Base-by-base conservation (phyloP, 305 asterid species). In the Fraxinus platypoda region DNA sequence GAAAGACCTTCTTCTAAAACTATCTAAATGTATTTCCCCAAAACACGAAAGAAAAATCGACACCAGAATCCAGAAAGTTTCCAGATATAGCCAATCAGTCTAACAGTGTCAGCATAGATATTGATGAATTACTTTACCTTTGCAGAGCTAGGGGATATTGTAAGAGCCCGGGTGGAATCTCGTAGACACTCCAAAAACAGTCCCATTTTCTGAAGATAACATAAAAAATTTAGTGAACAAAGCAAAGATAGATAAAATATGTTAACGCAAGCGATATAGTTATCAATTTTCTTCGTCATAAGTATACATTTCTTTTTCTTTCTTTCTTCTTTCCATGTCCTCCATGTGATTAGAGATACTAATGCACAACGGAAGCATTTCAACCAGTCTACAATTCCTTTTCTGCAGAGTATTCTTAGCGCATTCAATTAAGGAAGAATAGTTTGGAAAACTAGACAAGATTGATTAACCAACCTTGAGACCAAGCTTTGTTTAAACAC, bases 161-260 rank as follows among this genome's bases (percentile, higher is more conserved):
- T 85, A 85, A 96, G 92, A 86, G 97, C 91, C 76, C 95, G 86
- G 73, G 77, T 87, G 87, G 94, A 88, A 88, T 96, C 99, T 81
- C 92, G 93, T 77, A 91, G 80, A 85, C 97, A 91, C 87, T 92
- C 98, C 81, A 79, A 49, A 80, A 85, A 84, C 30, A 91, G 88
- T 84, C 94, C 98, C 92, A 96, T 86, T 84, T 96, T 93, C 99
- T 96, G 92, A 83, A 82, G 68, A 87, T 33, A 84, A 73, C 78
- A 49, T 71, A 76, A 64, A 49, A 79, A 17, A 75, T 37, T 52
- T 17, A 80, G 75, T 17, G 54, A 52, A 77, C 37, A 70, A 70
- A 77, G 64, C 70, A 76, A 33, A 57, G 15, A 38, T 59, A 37
- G 62, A 73, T 11, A 49, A 71, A 70, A 57, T 70, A 73, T 74